A percentile compares a stretch with the other conserved stretches of the same genome.
phyloP scores from a whole-genome alignment of 2,329 filamentous ascomycete species.

The Cercospora zeae-maydis region DNA sequence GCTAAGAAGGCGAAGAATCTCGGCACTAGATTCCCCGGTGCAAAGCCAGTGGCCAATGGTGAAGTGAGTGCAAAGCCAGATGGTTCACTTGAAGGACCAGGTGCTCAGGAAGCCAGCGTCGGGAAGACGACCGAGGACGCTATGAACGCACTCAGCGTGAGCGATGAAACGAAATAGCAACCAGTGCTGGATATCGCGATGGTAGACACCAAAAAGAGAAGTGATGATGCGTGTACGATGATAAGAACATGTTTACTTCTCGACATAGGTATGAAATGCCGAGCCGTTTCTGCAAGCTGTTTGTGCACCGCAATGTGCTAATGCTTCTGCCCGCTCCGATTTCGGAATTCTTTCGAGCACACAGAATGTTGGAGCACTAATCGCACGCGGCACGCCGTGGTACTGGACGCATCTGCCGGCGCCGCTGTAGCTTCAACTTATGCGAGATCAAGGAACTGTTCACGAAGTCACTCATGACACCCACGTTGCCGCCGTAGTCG shows the following conservation, averaged over 20 bases:
- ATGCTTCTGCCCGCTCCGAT: neutral
- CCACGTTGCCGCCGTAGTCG: neutral
- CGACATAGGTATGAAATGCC: neutral
- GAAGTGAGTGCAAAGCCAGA: conserved; percentile 46
- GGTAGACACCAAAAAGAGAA: neutral
- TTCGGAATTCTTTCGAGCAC: neutral
- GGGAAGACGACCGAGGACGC: conserved; percentile 41
- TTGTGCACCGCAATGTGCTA: neutral
- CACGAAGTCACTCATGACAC: neutral
- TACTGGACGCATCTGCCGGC: too few relatives aligned
- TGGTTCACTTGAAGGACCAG: conserved; percentile 44
- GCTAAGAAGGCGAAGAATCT: conserved; percentile 72
- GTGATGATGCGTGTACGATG: neutral
- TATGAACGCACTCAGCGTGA: conserved; percentile 37
- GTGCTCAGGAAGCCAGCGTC: conserved; percentile 42
- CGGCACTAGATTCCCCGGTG: conserved; percentile 61
- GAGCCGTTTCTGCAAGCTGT: neutral
- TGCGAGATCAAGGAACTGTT: too few relatives aligned
- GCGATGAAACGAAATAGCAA: conserved; percentile 22
- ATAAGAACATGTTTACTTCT: neutral
- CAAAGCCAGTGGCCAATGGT: conserved; percentile 20
- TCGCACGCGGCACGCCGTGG: too few relatives aligned
- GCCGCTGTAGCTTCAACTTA: too few relatives aligned
- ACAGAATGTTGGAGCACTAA: too few relatives aligned
- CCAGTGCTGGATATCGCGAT: conserved; percentile 1